phyloP scores from a whole-genome alignment of 768 basidiomycete genomes.

The Agaricus subrufescens region DNA sequence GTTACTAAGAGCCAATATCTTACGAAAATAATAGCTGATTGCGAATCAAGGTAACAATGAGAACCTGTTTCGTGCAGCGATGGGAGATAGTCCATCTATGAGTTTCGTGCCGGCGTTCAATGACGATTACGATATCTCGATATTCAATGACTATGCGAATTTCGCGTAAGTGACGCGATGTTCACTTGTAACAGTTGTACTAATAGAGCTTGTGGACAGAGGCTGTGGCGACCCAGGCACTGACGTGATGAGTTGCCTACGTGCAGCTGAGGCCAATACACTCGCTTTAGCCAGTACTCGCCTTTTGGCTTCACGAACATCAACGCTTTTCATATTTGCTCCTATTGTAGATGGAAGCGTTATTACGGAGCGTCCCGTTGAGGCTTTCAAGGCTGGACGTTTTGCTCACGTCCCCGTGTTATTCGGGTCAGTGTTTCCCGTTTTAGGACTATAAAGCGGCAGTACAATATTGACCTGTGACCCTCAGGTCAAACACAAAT shows the following conservation, averaged over 20 bases:
- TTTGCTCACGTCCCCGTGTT: conserved; percentile 36
- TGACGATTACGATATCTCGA: conserved; percentile 27
- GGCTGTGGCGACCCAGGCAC: conserved; percentile 19
- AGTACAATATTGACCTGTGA: neutral
- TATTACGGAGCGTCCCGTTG: conserved; percentile 29
- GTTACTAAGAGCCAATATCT: neutral
- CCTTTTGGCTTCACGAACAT: conserved; percentile 23
- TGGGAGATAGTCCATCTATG: conserved; percentile 41
- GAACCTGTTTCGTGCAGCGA: conserved; percentile 36
- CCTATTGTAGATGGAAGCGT: conserved; percentile 32
- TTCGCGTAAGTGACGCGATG: conserved; percentile 26
- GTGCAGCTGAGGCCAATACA: conserved; percentile 19
- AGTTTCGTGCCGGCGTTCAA: conserved; percentile 28
- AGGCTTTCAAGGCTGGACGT: conserved; percentile 30
- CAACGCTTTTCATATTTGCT: conserved; percentile 32
- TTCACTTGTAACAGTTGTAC: neutral
- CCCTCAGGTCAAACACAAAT: conserved; percentile 29
- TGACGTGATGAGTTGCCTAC: conserved; percentile 28
- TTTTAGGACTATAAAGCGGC: too few species aligned
- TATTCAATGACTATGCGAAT: conserved; percentile 29
- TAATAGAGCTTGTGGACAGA: conserved; percentile 11
- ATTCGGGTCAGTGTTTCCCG: conserved; percentile 21
- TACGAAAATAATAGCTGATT: conserved; percentile 23
- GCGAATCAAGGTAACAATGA: conserved; percentile 32
- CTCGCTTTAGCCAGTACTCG: conserved; percentile 29